Base-by-base conservation (phyloP, 257 asterid species). In the Primulina tabacum region DNA sequence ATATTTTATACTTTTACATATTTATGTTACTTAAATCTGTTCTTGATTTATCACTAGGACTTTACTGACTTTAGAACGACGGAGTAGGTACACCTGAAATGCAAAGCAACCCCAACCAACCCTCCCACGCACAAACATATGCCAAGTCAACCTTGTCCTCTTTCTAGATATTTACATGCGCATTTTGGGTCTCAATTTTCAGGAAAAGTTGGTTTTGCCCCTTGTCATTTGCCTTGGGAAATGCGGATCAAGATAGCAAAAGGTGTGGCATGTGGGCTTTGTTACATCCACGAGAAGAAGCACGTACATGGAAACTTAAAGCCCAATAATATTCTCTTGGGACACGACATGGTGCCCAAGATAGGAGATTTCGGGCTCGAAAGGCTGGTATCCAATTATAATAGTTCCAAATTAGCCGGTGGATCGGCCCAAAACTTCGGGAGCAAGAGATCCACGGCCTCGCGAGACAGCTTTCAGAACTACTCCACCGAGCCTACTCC, bases 331-430 rank as follows among this genome's bases (percentile, higher is more conserved):
- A 83, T 92, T 62, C 69, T 92, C 0, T 62, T 92, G 71, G 93
- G 94, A 59, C 43, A 57, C 3, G 95, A 90, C 53, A 87, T 86
- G 95, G 99, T 90, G 75, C 94, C 99, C 83, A 93, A 87, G 73
- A 85, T 93, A 62, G 97, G 97, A 0, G 97, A 93, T 70, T 93
- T 89, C 38, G 99, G 99, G 70, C 97, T 93, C 34, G 96, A 90
- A 34, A 73, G 97, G 52, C 95, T 93, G 2, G 90, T 86, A 6
- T 59, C 86, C 0, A 88, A 92, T 0, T 96, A 89, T 6, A 76
- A 76, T 64, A 80, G 96, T 60, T 86, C 90, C 29, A 90, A 90
- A 50, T 6, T 17, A 24, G 75, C 88, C 0, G 78, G 91, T 30
- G 93, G 94, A 1, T 93, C 97, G 0, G 86, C 94, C 56, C 88